phyloP scores from a whole-genome alignment of 495 filamentous ascomycete genomes.

The Lophiostoma macrostomum region DNA sequence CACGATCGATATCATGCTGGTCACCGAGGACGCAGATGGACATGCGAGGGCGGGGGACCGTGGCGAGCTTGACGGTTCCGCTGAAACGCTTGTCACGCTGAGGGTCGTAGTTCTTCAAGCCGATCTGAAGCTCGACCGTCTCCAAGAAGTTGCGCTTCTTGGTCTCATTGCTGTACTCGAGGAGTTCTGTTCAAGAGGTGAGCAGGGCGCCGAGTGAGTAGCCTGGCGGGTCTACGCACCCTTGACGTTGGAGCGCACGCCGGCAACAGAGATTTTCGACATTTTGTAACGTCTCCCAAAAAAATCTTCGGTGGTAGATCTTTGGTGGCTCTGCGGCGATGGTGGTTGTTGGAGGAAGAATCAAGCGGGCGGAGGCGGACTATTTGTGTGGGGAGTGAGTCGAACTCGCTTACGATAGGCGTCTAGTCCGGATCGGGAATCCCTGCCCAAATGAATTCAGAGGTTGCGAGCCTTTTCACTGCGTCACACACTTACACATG shows the following conservation, averaged over 20 bases:
- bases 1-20: constrained; percentile 99
- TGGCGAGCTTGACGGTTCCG: constrained; percentile 91
- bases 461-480: too few species aligned
- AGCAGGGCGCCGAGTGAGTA: background rate
- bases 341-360: constrained; percentile 9
- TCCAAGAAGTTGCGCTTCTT: constrained; percentile 99
- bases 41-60: constrained; percentile 90
- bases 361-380: background rate
- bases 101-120: constrained; percentile 99
- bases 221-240: background rate
- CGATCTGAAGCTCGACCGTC: constrained; percentile 94
- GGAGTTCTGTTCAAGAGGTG: constrained; percentile 52
- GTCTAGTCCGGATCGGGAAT: too few species aligned
- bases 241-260: constrained; percentile 92
- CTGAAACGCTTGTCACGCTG: constrained; percentile 99
- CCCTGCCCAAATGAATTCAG: too few species aligned
- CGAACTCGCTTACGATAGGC: too few species aligned
- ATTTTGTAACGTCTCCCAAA: constrained; percentile 62
- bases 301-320: constrained; percentile 38
- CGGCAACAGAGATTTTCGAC: constrained; percentile 54
- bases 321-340: constrained; percentile 33
- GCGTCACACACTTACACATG: too few species aligned
- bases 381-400: too few species aligned
- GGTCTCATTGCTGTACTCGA: constrained; percentile 90
- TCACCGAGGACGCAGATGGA: constrained; percentile 93